phyloP scores from a whole-genome alignment of 768 basidiomycete genomes.

The Naganishia vishniacii region DNA sequence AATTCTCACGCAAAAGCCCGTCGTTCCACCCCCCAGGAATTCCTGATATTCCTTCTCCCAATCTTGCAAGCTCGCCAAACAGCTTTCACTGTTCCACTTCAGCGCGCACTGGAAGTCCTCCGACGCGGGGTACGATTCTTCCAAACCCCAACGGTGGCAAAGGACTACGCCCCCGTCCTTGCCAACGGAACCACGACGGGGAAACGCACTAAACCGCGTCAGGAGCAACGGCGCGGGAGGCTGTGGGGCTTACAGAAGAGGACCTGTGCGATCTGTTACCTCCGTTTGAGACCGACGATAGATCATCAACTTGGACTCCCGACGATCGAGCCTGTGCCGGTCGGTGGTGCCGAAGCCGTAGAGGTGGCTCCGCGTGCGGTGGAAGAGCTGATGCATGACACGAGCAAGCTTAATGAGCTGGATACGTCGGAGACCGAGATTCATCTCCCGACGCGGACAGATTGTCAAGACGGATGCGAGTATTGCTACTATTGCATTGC shows the following conservation, averaged over 20 bases:
- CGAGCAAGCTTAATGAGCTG: constrained; percentile 50
- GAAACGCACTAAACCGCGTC: background rate
- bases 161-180: constrained; percentile 27
- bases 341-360: constrained; percentile 22
- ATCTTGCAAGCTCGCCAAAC: constrained; percentile 62
- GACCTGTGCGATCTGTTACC: constrained; percentile 80
- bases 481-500: constrained; percentile 95
- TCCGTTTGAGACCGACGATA: constrained; percentile 29
- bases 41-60: constrained; percentile 84
- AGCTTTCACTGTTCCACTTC: constrained; percentile 44
- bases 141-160: constrained; percentile 20
- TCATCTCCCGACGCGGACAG: constrained; percentile 59
- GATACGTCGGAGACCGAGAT: constrained; percentile 69
- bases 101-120: constrained; percentile 27
- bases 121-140: constrained; percentile 29
- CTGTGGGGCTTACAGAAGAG: constrained; percentile 64
- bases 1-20: background rate
- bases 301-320: constrained; percentile 42
- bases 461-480: constrained; percentile 65
- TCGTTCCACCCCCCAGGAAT: constrained; percentile 62
- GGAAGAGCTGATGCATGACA: constrained; percentile 19
- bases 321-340: constrained; percentile 53
- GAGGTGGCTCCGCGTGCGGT: constrained; percentile 28
- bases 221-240: constrained; percentile 53
- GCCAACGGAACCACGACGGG: background rate